phyloP scores from a whole-genome alignment of 2,329 filamentous ascomycete genomes.

The Pezicula rhizophila region DNA sequence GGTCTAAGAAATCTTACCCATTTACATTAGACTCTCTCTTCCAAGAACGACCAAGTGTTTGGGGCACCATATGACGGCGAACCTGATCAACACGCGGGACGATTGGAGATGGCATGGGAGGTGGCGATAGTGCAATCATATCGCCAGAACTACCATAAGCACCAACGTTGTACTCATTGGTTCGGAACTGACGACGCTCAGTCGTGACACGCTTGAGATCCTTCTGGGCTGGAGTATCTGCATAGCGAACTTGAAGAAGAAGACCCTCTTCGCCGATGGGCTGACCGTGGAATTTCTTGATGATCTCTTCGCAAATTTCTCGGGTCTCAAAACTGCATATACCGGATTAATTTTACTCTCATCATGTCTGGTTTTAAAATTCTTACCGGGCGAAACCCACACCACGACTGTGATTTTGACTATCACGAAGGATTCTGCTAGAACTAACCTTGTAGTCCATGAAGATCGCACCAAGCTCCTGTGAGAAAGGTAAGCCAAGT shows the following conservation, averaged over 20 bases:
- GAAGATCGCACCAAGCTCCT: conserved; percentile 76
- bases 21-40: conserved; percentile 23
- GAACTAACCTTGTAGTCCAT: conserved; percentile 78
- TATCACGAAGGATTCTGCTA: conserved; percentile 90
- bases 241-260: conserved; percentile 89
- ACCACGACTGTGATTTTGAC: conserved; percentile 86
- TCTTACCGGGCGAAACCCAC: conserved; percentile 92
- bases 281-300: conserved; percentile 78
- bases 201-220: conserved; percentile 93
- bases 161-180: conserved; percentile 85
- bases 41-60: conserved; percentile 24
- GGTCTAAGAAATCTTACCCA: conserved; percentile 12
- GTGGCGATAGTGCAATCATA: conserved; percentile 46
- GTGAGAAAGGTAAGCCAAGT: conserved; percentile 17
- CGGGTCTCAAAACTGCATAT: conserved; percentile 73
- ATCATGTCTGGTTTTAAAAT: neutral
- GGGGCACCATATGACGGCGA: conserved; percentile 22
- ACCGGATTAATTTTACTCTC: conserved; percentile 11
- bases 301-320: conserved; percentile 84
- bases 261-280: conserved; percentile 71
- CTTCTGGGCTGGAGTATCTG: conserved; percentile 94
- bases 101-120: conserved; percentile 32
- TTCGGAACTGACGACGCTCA: conserved; percentile 89
- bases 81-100: conserved; percentile 26
- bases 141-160: conserved; percentile 50